A percentile compares a stretch with the other conserved stretches of the same genome.
These are phyloP conservation scores for Gymnopilus junonius DNA, from an alignment of 768 basidiomycete genomes.

Conservation along the genomic window DNA sequence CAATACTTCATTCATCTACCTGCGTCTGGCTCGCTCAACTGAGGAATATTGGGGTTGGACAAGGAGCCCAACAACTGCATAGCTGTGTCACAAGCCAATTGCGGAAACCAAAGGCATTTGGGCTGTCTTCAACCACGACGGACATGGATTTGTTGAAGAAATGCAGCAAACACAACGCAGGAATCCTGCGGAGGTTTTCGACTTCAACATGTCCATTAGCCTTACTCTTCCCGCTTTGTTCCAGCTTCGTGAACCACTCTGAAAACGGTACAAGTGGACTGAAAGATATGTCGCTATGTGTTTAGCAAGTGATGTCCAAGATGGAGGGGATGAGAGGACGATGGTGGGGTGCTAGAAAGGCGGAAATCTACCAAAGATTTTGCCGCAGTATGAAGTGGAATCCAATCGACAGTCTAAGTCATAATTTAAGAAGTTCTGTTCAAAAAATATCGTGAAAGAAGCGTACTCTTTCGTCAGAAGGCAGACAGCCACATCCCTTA, in stretches of 20 bases:
- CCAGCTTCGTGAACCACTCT: slow-evolving; percentile 30
- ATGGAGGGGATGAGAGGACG: slow-evolving; percentile 30
- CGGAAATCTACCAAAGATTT: slow-evolving; percentile 5
- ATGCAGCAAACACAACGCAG: not conserved
- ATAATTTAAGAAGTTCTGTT: not conserved
- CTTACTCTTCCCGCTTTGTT: not conserved
- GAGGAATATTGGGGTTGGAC: not conserved
- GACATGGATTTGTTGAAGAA: not conserved
- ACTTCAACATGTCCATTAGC: not conserved
- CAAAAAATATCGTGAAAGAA: not conserved
- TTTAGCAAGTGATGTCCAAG: slow-evolving; percentile 19
- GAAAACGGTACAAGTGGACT: slow-evolving; percentile 31
- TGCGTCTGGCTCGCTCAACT: not conserved
- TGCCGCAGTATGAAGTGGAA: slow-evolving; percentile 4
- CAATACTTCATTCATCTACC: not conserved
- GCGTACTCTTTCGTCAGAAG: slow-evolving; percentile 35
- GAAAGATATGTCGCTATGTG: slow-evolving; percentile 17
- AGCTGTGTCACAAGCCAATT: not conserved
- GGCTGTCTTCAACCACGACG: not conserved
- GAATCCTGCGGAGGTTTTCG: not conserved
- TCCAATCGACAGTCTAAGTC: not conserved
- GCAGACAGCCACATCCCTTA: slow-evolving; percentile 33
- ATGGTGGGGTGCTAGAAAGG: not conserved
- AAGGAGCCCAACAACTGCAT: not conserved
- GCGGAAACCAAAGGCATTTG: not conserved